Percentiles rank a stretch among this genome's conserved stretches.
Conservation (phyloP, 1,284 basidiomycete genomes). For the Ceratobasidium papillatum region DNA sequence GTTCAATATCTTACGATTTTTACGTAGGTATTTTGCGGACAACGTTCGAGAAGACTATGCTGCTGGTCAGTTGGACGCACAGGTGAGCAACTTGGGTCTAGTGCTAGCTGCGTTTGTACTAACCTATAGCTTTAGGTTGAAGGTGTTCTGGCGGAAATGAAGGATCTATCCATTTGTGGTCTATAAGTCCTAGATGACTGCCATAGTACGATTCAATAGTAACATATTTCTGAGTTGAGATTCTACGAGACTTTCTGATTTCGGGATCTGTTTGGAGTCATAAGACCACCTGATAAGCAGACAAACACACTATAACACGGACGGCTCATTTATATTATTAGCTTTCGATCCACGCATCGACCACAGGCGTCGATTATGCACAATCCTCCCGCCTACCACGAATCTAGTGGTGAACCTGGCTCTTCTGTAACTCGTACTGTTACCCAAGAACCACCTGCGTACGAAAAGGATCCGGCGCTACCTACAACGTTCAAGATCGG, state of each 20-base stretch:
- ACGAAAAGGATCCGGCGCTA: conserved; percentile 24
- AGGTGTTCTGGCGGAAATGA: conserved; percentile 94
- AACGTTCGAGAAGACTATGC: conserved; percentile 96
- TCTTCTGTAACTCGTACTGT: conserved; percentile 9
- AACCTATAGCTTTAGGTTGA: conserved; percentile 67
- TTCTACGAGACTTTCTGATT: neutral
- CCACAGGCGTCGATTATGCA: neutral
- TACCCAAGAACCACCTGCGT: conserved; percentile 28
- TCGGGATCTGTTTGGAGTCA: neutral
- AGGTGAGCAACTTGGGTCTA: conserved; percentile 60
- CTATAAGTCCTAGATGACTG: neutral
- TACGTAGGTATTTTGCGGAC: conserved; percentile 83
- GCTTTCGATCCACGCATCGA: neutral
- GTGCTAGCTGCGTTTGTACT: neutral
- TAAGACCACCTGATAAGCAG: neutral
- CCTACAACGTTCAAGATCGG: conserved; percentile 36
- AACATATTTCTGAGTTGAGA: conserved; percentile 7
- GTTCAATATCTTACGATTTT: neutral
- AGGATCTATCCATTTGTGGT: conserved; percentile 89
- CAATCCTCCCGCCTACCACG: conserved; percentile 26
- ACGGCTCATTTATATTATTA: neutral
- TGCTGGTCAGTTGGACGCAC: conserved; percentile 92
- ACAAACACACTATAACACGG: neutral
- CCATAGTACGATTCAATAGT: conserved; percentile 15
- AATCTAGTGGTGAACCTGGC: conserved; percentile 13